phyloP scores from a whole-genome alignment of 2,329 filamentous ascomycete species.

The Exophiala aquamarina region DNA sequence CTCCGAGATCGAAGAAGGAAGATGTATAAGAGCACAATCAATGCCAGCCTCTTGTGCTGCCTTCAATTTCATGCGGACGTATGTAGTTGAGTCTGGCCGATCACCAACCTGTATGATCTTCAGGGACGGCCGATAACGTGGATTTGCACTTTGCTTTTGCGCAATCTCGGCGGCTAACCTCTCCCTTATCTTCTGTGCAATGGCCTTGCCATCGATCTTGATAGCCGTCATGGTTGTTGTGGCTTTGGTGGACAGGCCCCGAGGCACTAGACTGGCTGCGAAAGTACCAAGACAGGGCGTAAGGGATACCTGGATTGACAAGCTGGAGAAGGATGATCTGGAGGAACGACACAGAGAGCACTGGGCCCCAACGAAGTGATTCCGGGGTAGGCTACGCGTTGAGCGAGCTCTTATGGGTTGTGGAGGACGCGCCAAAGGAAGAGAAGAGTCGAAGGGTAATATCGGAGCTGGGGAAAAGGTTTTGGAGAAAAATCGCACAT shows the following conservation, averaged over 20 bases:
- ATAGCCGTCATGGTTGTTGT: constrained; percentile 71
- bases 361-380: neutral
- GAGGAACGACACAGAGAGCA: too few relatives aligned
- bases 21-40: constrained; percentile 79
- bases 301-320: too few relatives aligned
- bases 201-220: constrained; percentile 94
- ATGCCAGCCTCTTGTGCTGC: constrained; percentile 95
- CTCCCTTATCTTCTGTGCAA: constrained; percentile 89
- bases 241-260: too few relatives aligned
- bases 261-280: too few relatives aligned
- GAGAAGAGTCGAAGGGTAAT: constrained; percentile 12
- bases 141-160: constrained; percentile 76
- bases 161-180: constrained; percentile 76
- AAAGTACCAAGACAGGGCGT: too few relatives aligned
- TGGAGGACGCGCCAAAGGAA: constrained; percentile 5
- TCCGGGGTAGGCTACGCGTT: constrained; percentile 6
- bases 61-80: constrained; percentile 99
- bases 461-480: constrained; percentile 13
- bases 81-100: constrained; percentile 90
- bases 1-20: constrained; percentile 78
- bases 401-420: constrained; percentile 9
- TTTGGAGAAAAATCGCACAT: constrained; percentile 16
- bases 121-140: constrained; percentile 82
- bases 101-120: constrained; percentile 97
- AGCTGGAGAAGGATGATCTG: too few relatives aligned